Evolutionary conservation across 108 stramenopile genomes (phyloP).

Genomic region (Fragilaria radians): DNA sequence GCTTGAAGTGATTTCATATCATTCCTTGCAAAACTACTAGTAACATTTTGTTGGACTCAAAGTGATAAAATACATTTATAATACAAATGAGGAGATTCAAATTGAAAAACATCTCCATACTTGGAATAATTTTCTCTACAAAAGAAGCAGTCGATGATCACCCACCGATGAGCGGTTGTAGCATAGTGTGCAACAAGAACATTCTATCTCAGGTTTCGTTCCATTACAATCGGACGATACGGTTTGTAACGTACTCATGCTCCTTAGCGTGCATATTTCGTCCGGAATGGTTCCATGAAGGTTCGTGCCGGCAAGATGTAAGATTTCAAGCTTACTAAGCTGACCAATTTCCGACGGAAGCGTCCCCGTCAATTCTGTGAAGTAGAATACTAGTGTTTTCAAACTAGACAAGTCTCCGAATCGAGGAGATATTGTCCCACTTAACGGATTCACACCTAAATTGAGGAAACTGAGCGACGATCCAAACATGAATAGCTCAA

Average conservation of each 20-base stretch:
- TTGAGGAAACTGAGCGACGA: constrained; percentile 8
- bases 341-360: constrained; percentile 20
- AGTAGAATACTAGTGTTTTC: constrained; percentile 1
- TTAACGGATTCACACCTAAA: constrained; percentile 16
- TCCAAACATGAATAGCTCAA: constrained; percentile 11
- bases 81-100: too few relatives aligned
- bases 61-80: too few relatives aligned
- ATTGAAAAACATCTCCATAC: too few relatives aligned
- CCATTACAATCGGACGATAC: neutral
- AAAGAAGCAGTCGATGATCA: too few relatives aligned
- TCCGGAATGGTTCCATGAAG: constrained; percentile 35
- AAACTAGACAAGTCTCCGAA: constrained; percentile 1
- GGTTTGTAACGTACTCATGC: neutral
- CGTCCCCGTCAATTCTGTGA: constrained; percentile 4
- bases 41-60: too few relatives aligned
- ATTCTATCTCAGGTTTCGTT: neutral
- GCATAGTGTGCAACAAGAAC: neutral
- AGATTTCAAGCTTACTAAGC: constrained; percentile 13
- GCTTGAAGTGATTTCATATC: too few relatives aligned
- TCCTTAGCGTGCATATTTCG: constrained; percentile 21
- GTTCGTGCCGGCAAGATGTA: constrained; percentile 22
- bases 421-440: constrained; percentile 5
- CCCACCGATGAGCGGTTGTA: too few relatives aligned
- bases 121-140: too few relatives aligned
- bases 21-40: too few relatives aligned